phyloP scores from a whole-genome alignment of 192 early-diverging fungal genomes.

The Entomortierella chlamydospora region DNA sequence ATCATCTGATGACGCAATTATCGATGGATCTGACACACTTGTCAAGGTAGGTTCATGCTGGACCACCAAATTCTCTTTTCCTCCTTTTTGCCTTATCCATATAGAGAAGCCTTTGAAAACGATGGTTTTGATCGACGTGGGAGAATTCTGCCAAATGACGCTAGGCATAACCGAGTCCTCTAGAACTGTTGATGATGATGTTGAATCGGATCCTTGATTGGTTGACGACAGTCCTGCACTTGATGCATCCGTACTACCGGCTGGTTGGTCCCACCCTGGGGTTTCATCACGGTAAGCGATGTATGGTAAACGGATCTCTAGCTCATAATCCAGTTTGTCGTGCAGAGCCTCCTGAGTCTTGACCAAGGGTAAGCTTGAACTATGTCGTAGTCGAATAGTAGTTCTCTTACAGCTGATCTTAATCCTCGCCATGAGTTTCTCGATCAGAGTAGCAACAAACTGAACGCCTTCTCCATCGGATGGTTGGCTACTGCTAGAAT shows the following conservation, averaged over 20 bases:
- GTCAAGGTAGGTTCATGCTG: neutral
- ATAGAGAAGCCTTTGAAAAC: constrained; percentile 60
- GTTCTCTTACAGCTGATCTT: constrained; percentile 75
- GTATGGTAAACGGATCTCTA: constrained; percentile 61
- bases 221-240: constrained; percentile 17
- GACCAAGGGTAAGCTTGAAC: constrained; percentile 50
- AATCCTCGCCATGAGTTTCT: constrained; percentile 85
- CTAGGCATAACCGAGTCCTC: constrained; percentile 37
- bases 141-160: constrained; percentile 46
- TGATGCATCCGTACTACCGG: constrained; percentile 23
- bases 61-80: neutral
- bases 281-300: constrained; percentile 72
- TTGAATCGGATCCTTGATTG: constrained; percentile 9
- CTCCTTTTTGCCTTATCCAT: constrained; percentile 57
- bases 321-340: constrained; percentile 55
- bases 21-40: neutral
- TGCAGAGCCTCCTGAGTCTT: neutral
- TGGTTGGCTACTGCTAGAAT: constrained; percentile 4
- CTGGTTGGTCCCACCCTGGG: constrained; percentile 59
- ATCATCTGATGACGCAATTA: neutral
- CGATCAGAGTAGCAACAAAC: constrained; percentile 83
- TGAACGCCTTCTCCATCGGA: constrained; percentile 73
- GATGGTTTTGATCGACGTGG: constrained; percentile 65
- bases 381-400: constrained; percentile 59
- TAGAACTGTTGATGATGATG: constrained; percentile 25